Conservation (phyloP, 2,329 filamentous ascomycete genomes). For the Emergomyces orientalis region DNA sequence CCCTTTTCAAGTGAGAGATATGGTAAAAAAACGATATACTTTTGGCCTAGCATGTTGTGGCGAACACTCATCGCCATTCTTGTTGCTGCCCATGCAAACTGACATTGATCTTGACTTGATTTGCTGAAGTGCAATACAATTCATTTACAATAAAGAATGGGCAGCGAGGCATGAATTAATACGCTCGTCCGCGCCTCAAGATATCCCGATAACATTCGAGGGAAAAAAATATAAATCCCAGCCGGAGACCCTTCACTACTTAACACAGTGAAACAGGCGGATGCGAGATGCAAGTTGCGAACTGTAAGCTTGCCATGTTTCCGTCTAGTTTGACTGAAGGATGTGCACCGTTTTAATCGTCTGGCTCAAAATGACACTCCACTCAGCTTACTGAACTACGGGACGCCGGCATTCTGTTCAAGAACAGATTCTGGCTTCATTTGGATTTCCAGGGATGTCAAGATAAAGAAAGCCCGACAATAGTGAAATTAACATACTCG, state of each 20-base stretch:
- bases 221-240: neutral
- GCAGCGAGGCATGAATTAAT: too few relatives aligned
- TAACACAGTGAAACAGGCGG: neutral
- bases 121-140: too few relatives aligned
- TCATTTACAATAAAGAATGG: too few relatives aligned
- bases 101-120: too few relatives aligned
- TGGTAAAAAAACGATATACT: too few relatives aligned
- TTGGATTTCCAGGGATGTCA: neutral
- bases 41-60: too few relatives aligned
- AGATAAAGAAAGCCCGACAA: neutral
- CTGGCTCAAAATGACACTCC: neutral
- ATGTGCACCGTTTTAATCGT: neutral
- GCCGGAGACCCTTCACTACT: neutral
- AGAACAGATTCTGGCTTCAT: neutral
- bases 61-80: too few relatives aligned
- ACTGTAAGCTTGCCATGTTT: neutral
- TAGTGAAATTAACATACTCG: neutral
- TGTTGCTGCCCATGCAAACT: too few relatives aligned
- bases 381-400: neutral
- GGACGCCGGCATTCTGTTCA: neutral
- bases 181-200: too few relatives aligned
- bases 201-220: neutral
- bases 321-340: neutral
- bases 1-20: too few relatives aligned
- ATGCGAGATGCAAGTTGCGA: neutral